Base-by-base conservation (phyloP, 2,329 filamentous ascomycete genomes). In the Pseudogymnoascus sp. region DNA sequence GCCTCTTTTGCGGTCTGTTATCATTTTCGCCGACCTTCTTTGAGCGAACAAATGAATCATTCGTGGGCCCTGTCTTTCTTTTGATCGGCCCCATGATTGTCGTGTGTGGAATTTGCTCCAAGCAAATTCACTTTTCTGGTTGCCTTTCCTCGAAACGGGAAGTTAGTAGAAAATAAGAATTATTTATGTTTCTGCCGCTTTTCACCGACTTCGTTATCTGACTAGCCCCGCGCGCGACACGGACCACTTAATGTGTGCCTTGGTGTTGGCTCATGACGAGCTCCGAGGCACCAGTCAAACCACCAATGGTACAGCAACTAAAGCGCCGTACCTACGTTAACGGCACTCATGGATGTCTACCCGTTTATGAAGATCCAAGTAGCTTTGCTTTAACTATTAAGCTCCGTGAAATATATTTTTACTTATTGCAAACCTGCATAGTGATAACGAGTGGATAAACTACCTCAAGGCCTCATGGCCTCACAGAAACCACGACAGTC, bases 21-120 rank as follows among this genome's bases (percentile, higher is more conserved):
- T 73, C 69, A 54, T 67, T 67, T 19, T 67, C 66, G 16, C 60
- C 60, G 25, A 63, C 31, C 57, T 73, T 73, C 63, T 68, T 69
- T 7, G 73, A 70, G 36, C 73, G 69, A 43, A 69, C 68, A 63
- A 74, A 74, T 8, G 70, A 73, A 41, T 74, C 71, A 61, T 74
- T 74, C 19, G 71, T 73, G 16, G 73, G 73, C 7, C 68, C 70
- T 28, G 23, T 67, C 67, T 73, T 75, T 63, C 68, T 74, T 28
- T 74, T 71, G 39, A 73, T 69, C 62, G 73, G 70, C 36, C 71
- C 73, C 74, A 75, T 75, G 19, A 36, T 60, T 28, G 31, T 57
- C 63, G 62, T 16, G 36, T 21, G 14, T 34, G 60, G 11, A 34
- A 57, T 57, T 57, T 57, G 51, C 51, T 34, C 28, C 10, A 57